A percentile compares a stretch with the other conserved stretches of the same genome.
Conservation (phyloP, 805 yeast genomes). For the Yarrowia sp. region DNA sequence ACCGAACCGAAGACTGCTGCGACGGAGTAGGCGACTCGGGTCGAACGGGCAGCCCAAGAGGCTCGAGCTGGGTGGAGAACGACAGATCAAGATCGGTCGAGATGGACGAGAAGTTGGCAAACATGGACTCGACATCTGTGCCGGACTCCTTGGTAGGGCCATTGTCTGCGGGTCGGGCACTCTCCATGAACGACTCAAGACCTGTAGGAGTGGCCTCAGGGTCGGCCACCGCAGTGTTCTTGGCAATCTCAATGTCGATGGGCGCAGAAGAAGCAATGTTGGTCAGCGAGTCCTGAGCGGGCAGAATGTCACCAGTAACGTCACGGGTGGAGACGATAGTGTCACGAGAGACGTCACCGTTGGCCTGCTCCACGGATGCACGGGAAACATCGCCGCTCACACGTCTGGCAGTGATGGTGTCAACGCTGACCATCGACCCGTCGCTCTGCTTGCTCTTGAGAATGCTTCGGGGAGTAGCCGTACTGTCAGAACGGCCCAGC, state of each 20-base stretch:
- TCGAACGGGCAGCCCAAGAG: conserved; percentile 11
- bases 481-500: conserved; percentile 5
- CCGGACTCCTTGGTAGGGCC: not conserved
- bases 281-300: not conserved
- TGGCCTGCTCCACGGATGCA: not conserved
- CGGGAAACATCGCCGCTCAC: not conserved
- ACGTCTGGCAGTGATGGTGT: not conserved
- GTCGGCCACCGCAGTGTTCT: not conserved
- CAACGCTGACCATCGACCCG: not conserved
- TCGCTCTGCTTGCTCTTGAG: conserved; percentile 27
- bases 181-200: not conserved
- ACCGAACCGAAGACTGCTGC: conserved; percentile 20
- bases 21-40: conserved; percentile 23
- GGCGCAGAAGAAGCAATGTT: not conserved
- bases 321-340: not conserved
- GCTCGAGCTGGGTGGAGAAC: conserved; percentile 19
- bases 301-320: not conserved
- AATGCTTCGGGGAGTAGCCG: conserved; percentile 27
- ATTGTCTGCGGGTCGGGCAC: not conserved
- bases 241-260: not conserved
- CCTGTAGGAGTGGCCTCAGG: not conserved
- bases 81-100: conserved; percentile 13
- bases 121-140: conserved; percentile 2
- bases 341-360: not conserved
- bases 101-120: conserved; percentile 19